phyloP scores from a whole-genome alignment of 2,329 filamentous ascomycete species.

The Hymenoscyphus albidus region DNA sequence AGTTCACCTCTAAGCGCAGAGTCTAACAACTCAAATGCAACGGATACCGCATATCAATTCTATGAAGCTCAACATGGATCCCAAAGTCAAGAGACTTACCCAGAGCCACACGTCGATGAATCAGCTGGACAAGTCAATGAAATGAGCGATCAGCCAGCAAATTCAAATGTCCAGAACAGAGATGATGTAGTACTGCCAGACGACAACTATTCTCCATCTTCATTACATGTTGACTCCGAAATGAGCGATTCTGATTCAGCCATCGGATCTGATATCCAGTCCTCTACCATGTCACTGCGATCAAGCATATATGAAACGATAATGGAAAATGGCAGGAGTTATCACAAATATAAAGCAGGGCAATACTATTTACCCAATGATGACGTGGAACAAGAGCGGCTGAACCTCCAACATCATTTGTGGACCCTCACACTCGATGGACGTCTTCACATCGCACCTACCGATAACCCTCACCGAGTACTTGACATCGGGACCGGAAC shows the following conservation, averaged over 20 bases:
- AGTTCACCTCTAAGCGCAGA: constrained; percentile 12
- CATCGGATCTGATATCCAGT: constrained; percentile 11
- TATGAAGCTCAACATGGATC: constrained; percentile 10
- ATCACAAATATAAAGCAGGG: constrained; percentile 23
- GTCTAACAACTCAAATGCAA: constrained; percentile 9
- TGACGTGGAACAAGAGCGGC: constrained; percentile 42
- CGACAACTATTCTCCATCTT: constrained; percentile 15
- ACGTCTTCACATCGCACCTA: constrained; percentile 15
- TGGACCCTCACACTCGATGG: constrained; percentile 19
- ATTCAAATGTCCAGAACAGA: not conserved
- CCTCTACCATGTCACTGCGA: constrained; percentile 20
- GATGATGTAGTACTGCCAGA: constrained; percentile 7
- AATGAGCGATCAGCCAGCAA: not conserved
- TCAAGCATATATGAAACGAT: constrained; percentile 20
- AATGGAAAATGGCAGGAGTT: constrained; percentile 21
- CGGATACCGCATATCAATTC: constrained; percentile 11
- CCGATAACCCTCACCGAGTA: constrained; percentile 22
- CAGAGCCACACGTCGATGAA: not conserved
- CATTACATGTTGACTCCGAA: constrained; percentile 16
- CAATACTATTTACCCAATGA: constrained; percentile 53
- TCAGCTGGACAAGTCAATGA: not conserved
- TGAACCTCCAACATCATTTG: constrained; percentile 19
- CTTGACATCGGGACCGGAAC: constrained; percentile 34
- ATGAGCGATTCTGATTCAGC: constrained; percentile 16
- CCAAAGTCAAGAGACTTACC: constrained; percentile 5